Evolutionary conservation across 768 basidiomycete genomes (phyloP).

Genomic region (Sporobolomyces roseus): DNA sequence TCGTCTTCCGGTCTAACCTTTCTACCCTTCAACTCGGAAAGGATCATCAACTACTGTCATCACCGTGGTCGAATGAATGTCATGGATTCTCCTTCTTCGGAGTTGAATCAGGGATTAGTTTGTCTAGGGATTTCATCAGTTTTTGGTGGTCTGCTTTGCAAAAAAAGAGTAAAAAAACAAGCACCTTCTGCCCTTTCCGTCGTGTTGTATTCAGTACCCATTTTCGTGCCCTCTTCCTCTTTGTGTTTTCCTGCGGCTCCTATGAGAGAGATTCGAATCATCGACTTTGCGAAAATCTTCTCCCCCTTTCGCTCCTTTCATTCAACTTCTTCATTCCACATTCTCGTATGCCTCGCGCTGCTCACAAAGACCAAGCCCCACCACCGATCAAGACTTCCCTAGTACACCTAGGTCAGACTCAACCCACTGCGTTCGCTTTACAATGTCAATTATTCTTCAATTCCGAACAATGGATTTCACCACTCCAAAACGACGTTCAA

Average conservation of each 20-base stretch:
- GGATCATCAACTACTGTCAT: no score
- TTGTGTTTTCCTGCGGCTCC: no score
- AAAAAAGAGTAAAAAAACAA: no score
- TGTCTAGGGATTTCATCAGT: conserved; percentile 6
- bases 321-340: neutral
- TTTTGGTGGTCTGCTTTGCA: no score
- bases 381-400: neutral
- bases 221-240: neutral
- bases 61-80: neutral
- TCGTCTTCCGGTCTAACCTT: neutral
- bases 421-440: conserved; percentile 6
- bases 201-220: conserved; percentile 12
- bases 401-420: conserved; percentile 7
- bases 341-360: neutral
- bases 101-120: conserved; percentile 1
- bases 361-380: neutral
- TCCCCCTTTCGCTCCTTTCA: no score
- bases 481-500: conserved; percentile 8
- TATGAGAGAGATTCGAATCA: no score
- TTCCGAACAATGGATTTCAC: conserved; percentile 13
- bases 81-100: neutral
- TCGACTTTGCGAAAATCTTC: no score
- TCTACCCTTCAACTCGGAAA: neutral
- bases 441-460: conserved; percentile 18
- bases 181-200: neutral